phyloP scores from a whole-genome alignment of 2,329 filamentous ascomycete species.

The Neonectria ditissima region DNA sequence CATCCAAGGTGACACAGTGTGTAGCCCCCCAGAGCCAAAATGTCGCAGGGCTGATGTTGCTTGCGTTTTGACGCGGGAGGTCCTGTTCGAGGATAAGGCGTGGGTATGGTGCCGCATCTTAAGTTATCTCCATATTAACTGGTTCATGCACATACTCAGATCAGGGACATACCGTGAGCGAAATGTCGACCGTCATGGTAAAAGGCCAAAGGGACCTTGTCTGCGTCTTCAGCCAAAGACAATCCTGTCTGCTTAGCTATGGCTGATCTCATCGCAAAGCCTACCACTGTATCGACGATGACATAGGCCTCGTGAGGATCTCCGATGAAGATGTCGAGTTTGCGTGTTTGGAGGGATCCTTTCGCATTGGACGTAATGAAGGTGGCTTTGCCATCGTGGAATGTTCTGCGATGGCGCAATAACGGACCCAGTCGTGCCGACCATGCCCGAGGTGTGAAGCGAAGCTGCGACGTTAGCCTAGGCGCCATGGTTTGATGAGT shows the following conservation, averaged over 20 bases:
- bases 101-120: slow-evolving; percentile 24
- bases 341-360: no score
- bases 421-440: no score
- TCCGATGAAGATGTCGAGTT: no score
- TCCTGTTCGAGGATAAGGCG: slow-evolving; percentile 30
- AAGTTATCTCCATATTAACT: background rate
- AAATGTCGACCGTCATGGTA: slow-evolving; percentile 26
- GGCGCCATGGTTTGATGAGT: no score
- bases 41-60: slow-evolving; percentile 28
- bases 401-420: no score
- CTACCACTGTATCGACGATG: slow-evolving; percentile 25
- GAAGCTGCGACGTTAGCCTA: no score
- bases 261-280: slow-evolving; percentile 16
- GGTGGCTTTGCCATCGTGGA: no score
- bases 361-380: no score
- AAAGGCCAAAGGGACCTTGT: slow-evolving; percentile 22
- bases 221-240: slow-evolving; percentile 17
- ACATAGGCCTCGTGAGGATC: slow-evolving; percentile 24
- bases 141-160: background rate
- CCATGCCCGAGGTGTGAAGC: no score
- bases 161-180: slow-evolving; percentile 15
- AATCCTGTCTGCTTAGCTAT: slow-evolving; percentile 17
- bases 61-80: slow-evolving; percentile 25
- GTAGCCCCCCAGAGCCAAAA: slow-evolving; percentile 38
- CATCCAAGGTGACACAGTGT: slow-evolving; percentile 36